Conservation (phyloP, 768 basidiomycete species). For the Nidularia pulvinata region DNA sequence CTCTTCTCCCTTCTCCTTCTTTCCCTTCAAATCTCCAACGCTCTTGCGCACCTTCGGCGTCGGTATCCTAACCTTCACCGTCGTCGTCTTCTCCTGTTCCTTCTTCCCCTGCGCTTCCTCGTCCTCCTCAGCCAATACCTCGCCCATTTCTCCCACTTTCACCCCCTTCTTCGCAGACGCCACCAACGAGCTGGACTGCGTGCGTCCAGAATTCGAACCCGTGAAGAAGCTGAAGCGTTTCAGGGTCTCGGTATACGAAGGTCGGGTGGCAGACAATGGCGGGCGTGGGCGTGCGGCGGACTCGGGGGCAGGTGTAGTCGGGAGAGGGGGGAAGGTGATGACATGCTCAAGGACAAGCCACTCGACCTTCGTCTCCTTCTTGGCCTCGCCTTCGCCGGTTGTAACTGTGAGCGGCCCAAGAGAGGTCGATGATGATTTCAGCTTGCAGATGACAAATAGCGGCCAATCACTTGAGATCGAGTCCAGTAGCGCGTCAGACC, state of each 20-base stretch:
- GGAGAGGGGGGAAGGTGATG: slow-evolving; percentile 36
- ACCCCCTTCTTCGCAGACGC: slow-evolving; percentile 23
- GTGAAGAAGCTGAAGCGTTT: slow-evolving; percentile 70
- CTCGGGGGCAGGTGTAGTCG: slow-evolving; percentile 14
- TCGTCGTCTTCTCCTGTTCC: slow-evolving; percentile 7
- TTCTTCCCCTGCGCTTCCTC: slow-evolving; percentile 19
- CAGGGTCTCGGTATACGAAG: slow-evolving; percentile 29
- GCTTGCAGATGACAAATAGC: slow-evolving; percentile 67
- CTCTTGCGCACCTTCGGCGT: not conserved
- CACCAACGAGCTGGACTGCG: slow-evolving; percentile 23
- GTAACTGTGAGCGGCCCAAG: no score
- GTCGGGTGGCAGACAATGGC: slow-evolving; percentile 10
- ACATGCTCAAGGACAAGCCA: slow-evolving; percentile 76
- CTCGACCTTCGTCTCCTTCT: slow-evolving; percentile 39
- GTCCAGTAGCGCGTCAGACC: slow-evolving; percentile 74
- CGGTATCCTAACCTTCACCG: slow-evolving; percentile 22
- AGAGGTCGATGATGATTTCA: no score
- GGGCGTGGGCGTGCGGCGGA: slow-evolving; percentile 19
- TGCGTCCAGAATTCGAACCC: slow-evolving; percentile 18
- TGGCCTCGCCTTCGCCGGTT: slow-evolving; percentile 17
- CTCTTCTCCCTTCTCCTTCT: slow-evolving; percentile 4
- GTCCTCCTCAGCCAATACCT: slow-evolving; percentile 58
- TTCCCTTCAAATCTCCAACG: not conserved
- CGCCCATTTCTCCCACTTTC: slow-evolving; percentile 72
- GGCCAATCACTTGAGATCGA: slow-evolving; percentile 68